phyloP scores from a whole-genome alignment of 805 yeast species.

The Blastobotrys americana region DNA sequence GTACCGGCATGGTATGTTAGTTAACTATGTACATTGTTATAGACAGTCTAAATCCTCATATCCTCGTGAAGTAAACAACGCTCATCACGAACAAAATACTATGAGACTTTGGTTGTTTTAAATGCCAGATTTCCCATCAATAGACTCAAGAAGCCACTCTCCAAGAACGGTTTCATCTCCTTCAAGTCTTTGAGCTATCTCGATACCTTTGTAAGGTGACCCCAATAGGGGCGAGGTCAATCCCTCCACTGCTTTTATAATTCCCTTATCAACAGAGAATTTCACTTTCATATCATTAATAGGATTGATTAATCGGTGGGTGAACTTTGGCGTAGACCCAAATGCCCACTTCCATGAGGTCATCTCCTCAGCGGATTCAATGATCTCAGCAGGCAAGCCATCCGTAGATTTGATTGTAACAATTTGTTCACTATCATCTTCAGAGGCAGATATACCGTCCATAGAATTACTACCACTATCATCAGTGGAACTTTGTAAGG shows the following conservation, averaged over 20 bases:
- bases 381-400: conserved; percentile 14
- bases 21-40: too few relatives aligned
- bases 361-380: conserved; percentile 32
- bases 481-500: too few relatives aligned
- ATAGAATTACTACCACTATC: too few relatives aligned
- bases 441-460: too few relatives aligned
- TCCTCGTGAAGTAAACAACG: too few relatives aligned
- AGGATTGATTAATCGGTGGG: conserved; percentile 38
- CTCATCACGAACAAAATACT: too few relatives aligned
- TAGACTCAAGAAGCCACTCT: conserved; percentile 1
- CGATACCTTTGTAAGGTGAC: neutral
- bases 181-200: neutral
- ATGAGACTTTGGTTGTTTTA: too few relatives aligned
- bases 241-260: neutral
- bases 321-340: conserved; percentile 71
- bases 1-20: too few relatives aligned
- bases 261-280: conserved; percentile 49
- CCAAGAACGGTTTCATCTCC: neutral
- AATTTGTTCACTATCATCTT: conserved; percentile 5
- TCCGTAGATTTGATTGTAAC: conserved; percentile 6
- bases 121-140: too few relatives aligned
- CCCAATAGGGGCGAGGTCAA: neutral
- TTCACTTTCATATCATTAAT: conserved; percentile 31
- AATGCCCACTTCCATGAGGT: conserved; percentile 65
- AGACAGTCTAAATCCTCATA: too few relatives aligned